Evolutionary conservation across 805 yeast genomes (phyloP), one percentile per base, ranked within the genome.

Genomic region (Cyberlindnera misumaiensis): DNA sequence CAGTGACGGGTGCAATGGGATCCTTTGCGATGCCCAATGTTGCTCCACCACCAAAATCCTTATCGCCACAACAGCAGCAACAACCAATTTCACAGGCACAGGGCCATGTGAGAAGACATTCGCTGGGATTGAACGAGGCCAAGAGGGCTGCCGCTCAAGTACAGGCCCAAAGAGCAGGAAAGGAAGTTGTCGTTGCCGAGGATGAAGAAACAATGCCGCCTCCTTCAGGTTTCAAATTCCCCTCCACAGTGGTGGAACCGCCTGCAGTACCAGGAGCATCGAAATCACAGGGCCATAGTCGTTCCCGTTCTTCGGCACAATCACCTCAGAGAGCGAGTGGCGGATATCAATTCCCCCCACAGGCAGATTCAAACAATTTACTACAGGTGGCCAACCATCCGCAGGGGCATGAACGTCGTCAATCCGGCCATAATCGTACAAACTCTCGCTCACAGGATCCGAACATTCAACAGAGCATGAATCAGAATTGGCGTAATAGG

Each of bases 71-170:
- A 16, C 16, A 14, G 9, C 26, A 28, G 10, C 5, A 39, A 5
- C 43, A 33, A n/a, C n/a, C n/a, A n/a, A n/a, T n/a, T n/a, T 12
- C 44, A 7, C 38, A 41, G 24, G 32, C 37, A 13, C 13, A 68
- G 43, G 96, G 97, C 27, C 98, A 90, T 58, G 66, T 71, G 30
- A 78, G 98, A 65, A 77, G 98, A 59, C 97, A 90, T 59, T 88
- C 97, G 0, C 66, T 90, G 43, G 97, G 95, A 3, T 68, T 90
- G 41, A 80, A 80, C 38, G 98, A 90, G 62, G 97, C 97, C 11
- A 88, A 85, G 52, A 81, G 81, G 49, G 97, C 97, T 6, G 98
- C 98, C n/a, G 96, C 96, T 4, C 80, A 80, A 48, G 89, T 80
- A 28, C 87, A 81, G 55, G 80, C 83, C 2, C 93, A 86, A 57